Evolutionary conservation across 2,329 filamentous ascomycete species (phyloP).

Genomic region (Fragosphaeria purpurea): DNA sequence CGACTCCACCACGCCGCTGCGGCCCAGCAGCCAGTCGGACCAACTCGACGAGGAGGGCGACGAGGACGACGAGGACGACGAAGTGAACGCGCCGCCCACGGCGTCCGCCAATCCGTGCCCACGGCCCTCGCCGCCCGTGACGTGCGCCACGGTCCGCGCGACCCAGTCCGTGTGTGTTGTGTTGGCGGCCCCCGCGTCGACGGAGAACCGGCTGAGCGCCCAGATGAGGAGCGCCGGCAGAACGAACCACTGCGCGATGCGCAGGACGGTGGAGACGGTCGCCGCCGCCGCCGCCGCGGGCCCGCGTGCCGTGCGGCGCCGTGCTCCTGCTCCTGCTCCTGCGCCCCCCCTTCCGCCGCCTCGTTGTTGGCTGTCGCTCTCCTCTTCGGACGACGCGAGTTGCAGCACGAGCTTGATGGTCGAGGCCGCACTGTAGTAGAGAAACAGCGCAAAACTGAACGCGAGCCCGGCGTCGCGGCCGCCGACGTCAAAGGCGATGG

Average conservation of each 20-base stretch:
- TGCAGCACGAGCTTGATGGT: slow-evolving; percentile 54
- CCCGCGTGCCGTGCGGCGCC: too few relatives aligned
- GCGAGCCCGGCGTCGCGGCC: slow-evolving; percentile 88
- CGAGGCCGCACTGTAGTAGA: slow-evolving; percentile 87
- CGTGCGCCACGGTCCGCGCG: slow-evolving; percentile 13
- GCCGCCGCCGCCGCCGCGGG: slow-evolving; percentile 38
- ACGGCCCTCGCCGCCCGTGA: slow-evolving; percentile 5
- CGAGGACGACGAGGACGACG: neutral
- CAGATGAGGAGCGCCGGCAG: slow-evolving; percentile 84
- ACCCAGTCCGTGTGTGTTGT: slow-evolving; percentile 13
- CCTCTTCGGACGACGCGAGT: slow-evolving; percentile 32
- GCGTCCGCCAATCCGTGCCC: neutral
- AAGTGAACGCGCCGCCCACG: neutral
- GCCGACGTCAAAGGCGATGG: slow-evolving; percentile 95
- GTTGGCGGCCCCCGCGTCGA: slow-evolving; percentile 54
- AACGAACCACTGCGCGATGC: slow-evolving; percentile 74
- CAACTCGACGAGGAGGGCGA: slow-evolving; percentile 26
- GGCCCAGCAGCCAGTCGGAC: slow-evolving; percentile 81
- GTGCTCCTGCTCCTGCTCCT: too few relatives aligned
- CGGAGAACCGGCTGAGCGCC: slow-evolving; percentile 89
- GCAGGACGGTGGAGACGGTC: slow-evolving; percentile 57
- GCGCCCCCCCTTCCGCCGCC: too few relatives aligned
- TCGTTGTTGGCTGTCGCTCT: too few relatives aligned
- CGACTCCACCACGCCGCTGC: slow-evolving; percentile 69
- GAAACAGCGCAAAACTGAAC: slow-evolving; percentile 80